phyloP scores from a whole-genome alignment of 228 moss, liverwort and hornwort species.

The Sphagnum magellanicum region DNA sequence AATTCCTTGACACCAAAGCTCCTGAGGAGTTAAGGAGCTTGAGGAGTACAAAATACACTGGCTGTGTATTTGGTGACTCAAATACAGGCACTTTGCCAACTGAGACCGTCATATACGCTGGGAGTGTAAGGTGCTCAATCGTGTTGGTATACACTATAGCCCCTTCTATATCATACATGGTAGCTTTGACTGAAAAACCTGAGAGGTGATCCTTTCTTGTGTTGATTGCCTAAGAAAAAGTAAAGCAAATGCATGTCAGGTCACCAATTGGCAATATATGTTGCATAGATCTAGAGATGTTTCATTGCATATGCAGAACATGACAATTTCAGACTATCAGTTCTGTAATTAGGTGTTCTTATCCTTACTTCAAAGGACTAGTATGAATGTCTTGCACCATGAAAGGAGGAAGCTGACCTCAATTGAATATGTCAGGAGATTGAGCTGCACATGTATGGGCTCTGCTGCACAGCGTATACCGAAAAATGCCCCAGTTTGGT shows the following conservation, averaged over 20 bases:
- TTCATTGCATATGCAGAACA: too few relatives aligned
- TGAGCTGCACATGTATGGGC: slow-evolving; percentile 81
- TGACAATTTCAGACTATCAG: too few relatives aligned
- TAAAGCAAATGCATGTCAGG: not conserved
- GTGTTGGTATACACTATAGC: slow-evolving; percentile 16
- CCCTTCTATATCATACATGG: slow-evolving; percentile 57
- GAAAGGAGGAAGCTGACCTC: slow-evolving; percentile 36
- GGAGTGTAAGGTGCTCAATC: slow-evolving; percentile 19
- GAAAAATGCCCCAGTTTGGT: slow-evolving; percentile 95
- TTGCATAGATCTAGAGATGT: too few relatives aligned
- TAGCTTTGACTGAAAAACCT: slow-evolving; percentile 39
- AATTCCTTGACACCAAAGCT: slow-evolving; percentile 60
- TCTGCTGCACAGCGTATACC: slow-evolving; percentile 78
- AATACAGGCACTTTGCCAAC: slow-evolving; percentile 40
- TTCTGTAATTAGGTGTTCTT: too few relatives aligned
- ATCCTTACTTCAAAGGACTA: too few relatives aligned
- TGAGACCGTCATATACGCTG: slow-evolving; percentile 43
- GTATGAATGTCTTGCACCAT: not conserved
- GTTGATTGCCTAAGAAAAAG: slow-evolving; percentile 57
- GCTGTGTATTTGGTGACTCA: slow-evolving; percentile 28
- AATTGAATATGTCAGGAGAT: slow-evolving; percentile 56
- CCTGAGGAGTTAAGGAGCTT: slow-evolving; percentile 45
- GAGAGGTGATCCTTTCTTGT: slow-evolving; percentile 40
- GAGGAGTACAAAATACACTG: slow-evolving; percentile 57
- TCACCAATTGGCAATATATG: not conserved